Base-by-base conservation (phyloP, 2,329 filamentous ascomycete genomes). In the Fusarium setosum region DNA sequence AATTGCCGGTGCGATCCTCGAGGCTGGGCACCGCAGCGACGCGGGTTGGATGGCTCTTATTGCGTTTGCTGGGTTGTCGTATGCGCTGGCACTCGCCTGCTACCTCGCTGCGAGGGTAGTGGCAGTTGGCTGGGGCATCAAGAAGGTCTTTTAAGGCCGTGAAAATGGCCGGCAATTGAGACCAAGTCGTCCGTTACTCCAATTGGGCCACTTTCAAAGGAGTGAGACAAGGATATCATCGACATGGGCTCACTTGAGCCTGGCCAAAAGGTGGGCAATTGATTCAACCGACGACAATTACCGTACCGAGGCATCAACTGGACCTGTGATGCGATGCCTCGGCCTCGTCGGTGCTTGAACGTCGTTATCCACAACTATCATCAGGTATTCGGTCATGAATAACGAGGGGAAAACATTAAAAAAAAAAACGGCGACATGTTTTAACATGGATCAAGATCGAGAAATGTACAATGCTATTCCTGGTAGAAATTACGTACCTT, bases 1-100 rank as follows among this genome's bases (percentile, higher is more conserved):
- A 23, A 78, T 84, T 12, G 82, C 78, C 0, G 82, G 82, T 29
- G 71, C 71, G 8, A 55, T 74, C 24, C 71, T 81, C 12, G 77
- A 75, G 6, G 65, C 76, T 11, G 73, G 73, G 2, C 38, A 63
- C 1, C 59, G 58, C 2, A 69, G 57, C 18, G 65, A 74, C 10
- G 53, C 65, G 3, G 78, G 77, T 6, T 82, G 80, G 80, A 68
- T 47, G 38, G 75, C 73, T 2, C 44, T 81, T 38, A 79, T 82
- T 9, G 57, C 77, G 6, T 82, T 82, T 54, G 77, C 78, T 1
- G 80, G 79, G 6, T 31, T 70, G 4, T 67, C 64, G 4, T 67
- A 67, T 41, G 63, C 55, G n/a, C 44, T 67, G 44, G 64, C 64
- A 12, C 55, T 68, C 12, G 64, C 63, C 21, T 67, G 64, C 17